These are phyloP conservation scores for Phytophthora uliginosa DNA, from an alignment of 352 stramenopile species.

Conservation along the genomic window DNA sequence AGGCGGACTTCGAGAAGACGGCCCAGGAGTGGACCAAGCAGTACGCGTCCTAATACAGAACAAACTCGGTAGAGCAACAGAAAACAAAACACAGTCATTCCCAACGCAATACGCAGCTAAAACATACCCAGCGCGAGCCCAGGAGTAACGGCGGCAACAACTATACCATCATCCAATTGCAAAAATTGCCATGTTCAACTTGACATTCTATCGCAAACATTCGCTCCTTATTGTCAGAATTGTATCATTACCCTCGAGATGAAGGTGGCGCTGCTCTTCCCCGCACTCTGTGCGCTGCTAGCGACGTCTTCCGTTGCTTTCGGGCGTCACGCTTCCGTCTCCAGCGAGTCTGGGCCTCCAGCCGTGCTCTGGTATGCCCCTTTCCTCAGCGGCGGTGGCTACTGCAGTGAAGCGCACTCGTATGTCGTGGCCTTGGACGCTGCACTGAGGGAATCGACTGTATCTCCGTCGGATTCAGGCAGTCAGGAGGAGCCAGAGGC, in stretches of 20 bases:
- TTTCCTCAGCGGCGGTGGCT: slow-evolving; percentile 93
- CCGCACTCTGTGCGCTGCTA: slow-evolving; percentile 20
- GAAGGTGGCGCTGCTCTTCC: slow-evolving; percentile 13
- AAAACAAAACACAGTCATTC: neutral
- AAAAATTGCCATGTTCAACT: slow-evolving; percentile 7
- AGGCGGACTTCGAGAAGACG: slow-evolving; percentile 94
- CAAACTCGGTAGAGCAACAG: neutral
- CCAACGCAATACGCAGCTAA: neutral
- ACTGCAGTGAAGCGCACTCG: slow-evolving; percentile 93
- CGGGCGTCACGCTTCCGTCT: neutral
- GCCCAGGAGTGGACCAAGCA: slow-evolving; percentile 95
- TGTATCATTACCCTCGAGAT: slow-evolving; percentile 20
- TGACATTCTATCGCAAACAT: slow-evolving; percentile 5
- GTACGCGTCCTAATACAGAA: slow-evolving; percentile 81
- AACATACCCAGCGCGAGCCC: neutral
- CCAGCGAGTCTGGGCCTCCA: slow-evolving; percentile 22
- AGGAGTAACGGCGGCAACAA: neutral
- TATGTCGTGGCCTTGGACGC: slow-evolving; percentile 79
- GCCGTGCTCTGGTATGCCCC: slow-evolving; percentile 91
- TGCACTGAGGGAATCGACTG: slow-evolving; percentile 21
- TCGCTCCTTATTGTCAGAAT: slow-evolving; percentile 20
- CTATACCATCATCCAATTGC: neutral
- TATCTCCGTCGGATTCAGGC: neutral
- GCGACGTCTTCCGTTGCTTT: slow-evolving; percentile 10
- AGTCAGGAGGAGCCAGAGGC: slow-evolving; percentile 21